Base-by-base conservation (phyloP, 2,329 filamentous ascomycete genomes). In the Penicillium decumbens region DNA sequence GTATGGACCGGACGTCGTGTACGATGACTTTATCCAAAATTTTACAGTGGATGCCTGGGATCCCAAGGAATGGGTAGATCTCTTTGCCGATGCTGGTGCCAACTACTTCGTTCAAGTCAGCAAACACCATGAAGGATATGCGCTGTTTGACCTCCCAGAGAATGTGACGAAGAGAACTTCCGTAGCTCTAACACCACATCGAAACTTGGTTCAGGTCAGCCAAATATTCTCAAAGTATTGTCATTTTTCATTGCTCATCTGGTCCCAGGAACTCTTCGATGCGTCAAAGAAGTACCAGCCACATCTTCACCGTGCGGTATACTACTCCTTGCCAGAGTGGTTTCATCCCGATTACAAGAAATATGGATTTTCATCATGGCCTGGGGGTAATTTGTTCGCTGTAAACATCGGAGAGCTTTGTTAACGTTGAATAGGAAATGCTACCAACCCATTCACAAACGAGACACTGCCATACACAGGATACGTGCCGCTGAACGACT, bases 11-110 rank as follows among this genome's bases (percentile, higher is more conserved):
- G 59, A 79, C 25, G 70, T 77, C 56, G 72, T 72, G 10, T 82
- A 83, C 57, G 80, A 83, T 53, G 78, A 82, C 59, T 77, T 77
- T 45, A 77, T 82, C 56, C 62, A 67, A 3, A 70, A 78, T 50
- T 82, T 81, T 64, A 81, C 77, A 0, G 77, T 77, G 0, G 66
- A 69, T 0, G 60, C 61, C 1, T 82, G 70, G 54, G 69, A 80
- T 53, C 72, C 80, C 0, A 79, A 77, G 46, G 75, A 71, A 30
- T 80, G 77, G 76, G 75, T 80, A 1, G 76, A 80, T 54, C 69
- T 80, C 0, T 75, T 80, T 47, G 73, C 75, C 2, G 76, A 77
- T 30, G 71, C 77, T 1, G 77, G 77, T 6, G 77, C 77, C 6
- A 72, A 75, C 18, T 72, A 77, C 61, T 73, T 75, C 56, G 70